Base-by-base conservation (phyloP, 352 stramenopile species). In the Phytopythium montanum region DNA sequence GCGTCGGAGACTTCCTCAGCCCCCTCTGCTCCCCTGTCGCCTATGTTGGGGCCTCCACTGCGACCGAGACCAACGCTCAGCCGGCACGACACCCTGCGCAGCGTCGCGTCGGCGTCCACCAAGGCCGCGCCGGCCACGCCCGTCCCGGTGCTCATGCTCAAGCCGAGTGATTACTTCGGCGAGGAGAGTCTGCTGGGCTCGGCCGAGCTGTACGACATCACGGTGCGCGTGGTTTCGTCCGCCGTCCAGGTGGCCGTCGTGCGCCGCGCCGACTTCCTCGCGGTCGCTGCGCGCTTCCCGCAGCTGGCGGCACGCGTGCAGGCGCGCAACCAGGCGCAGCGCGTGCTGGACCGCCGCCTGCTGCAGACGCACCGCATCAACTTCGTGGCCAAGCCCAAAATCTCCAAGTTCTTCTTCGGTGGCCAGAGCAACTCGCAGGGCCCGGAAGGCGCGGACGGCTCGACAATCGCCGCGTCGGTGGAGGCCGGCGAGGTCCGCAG, bases 151-250 rank as follows among this genome's bases (percentile, higher is more conserved):
- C 70, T 68, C 0, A 62, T 90, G 10, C 51, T 88, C 9, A 77
- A 81, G 25, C 62, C 68, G 26, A 67, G 79, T 46, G 73, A 87
- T 29, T 85, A 70, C 49, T 88, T 90, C 29, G 80, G 80, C 13
- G 71, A 86, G 57, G 80, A 90, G 41, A 85, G 80, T 55, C 60
- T 90, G 41, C 52, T 70, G 2, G 33, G 62, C 7, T 33, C 65
- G 23, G 2, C 55, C 0, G 66, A 79, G 45, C 56, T 66, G 1
- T 87, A 82, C 45, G 71, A 86, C 46, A 59, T 85, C 5, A 87
- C 70, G 13, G 68, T 89, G 14, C 76, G 79, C 0, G 74, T 81
- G 8, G 73, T 87, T 12, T 79, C 79, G 16, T 86, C 70, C 21
- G 61, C 65, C 3, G 68, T 54, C 0, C 76, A 84, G 6, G 69